Evolutionary conservation across 2,329 filamentous ascomycete species (phyloP), one percentile per base, ranked within the genome.

Genomic region (Colletotrichum nymphaeae): DNA sequence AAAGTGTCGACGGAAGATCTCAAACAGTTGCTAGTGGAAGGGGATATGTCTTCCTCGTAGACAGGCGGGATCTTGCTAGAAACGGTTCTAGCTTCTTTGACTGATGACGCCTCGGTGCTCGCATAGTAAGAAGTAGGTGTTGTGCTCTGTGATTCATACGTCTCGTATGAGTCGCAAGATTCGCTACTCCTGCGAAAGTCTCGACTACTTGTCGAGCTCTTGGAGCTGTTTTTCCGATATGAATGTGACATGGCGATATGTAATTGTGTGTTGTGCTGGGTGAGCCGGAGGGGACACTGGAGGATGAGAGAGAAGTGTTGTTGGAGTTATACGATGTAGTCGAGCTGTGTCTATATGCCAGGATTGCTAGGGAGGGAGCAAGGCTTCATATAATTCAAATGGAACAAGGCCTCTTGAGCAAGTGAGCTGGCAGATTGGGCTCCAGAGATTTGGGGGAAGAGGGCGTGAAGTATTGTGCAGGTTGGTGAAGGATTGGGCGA

Each of bases 1-100:
- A 95, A 97, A 1, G 95, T 97, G 74, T 94, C 93, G 76, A 91
- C 88, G 0, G 95, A 97, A 30, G 89, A 87, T 58, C 88, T 86
- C 2, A 87, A 83, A 76, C 86, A 87, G 69, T 83, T 78, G 68
- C 80, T 83, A 9, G 85, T 85, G 22, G 79, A 79, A 5, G 84
- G 84, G 4, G 84, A 84, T 32, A 85, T 77, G 70, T 86, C 83
- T 63, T 83, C 74, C 46, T 76, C 53, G 19, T 74, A 62, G 24
- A 77, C 75, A 1, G 76, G 76, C 32, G 74, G 74, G 53, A 76
- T 76, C 30, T 77, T 77, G 32, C 16, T 53, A 22, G 74, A 59
- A 55, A 68, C 42, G 42, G 56, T 30, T 37, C 53, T 73, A 3
- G 66, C 37, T 28, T 75, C 76, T 77, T 85, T 80, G 76, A 83